Percentiles rank a stretch among this genome's conserved stretches.
Conservation (phyloP, 2,329 filamentous ascomycete species). For the Paecilomyces variotii region DNA sequence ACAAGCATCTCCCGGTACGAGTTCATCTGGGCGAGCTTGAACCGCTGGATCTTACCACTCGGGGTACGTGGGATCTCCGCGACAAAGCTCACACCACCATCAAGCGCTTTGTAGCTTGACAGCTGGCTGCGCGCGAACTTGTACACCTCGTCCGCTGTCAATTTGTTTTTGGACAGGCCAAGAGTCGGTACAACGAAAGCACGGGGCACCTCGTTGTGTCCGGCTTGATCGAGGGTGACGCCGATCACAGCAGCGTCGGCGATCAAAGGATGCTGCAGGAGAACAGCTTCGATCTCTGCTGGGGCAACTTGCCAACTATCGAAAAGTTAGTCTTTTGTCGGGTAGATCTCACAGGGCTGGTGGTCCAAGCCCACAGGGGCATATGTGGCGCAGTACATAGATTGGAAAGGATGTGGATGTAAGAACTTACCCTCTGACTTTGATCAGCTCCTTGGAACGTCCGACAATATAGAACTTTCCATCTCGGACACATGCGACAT, state of each 20-base stretch:
- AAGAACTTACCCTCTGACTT: constrained; percentile 33
- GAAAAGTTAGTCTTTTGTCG: neutral
- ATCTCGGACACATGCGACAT: constrained; percentile 29
- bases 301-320: constrained; percentile 41
- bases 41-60: constrained; percentile 43
- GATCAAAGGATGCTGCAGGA: constrained; percentile 38
- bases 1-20: constrained; percentile 24
- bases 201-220: constrained; percentile 32
- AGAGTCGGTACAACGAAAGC: constrained; percentile 38
- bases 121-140: constrained; percentile 32
- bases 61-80: constrained; percentile 42
- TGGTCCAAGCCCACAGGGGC: no score
- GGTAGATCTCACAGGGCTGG: no score
- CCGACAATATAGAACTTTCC: constrained; percentile 34
- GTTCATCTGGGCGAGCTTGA: constrained; percentile 33
- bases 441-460: constrained; percentile 39
- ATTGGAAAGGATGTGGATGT: neutral
- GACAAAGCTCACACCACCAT: constrained; percentile 41
- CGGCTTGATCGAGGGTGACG: constrained; percentile 24
- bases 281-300: constrained; percentile 39
- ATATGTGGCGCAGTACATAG: no score
- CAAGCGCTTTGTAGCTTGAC: constrained; percentile 42
- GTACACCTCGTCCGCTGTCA: constrained; percentile 37
- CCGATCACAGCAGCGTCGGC: constrained; percentile 41
- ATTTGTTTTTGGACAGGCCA: constrained; percentile 10